These are phyloP conservation scores for Neophaeococcomyces aloes DNA, from an alignment of 2,329 filamentous ascomycete species.

Conservation along the genomic window DNA sequence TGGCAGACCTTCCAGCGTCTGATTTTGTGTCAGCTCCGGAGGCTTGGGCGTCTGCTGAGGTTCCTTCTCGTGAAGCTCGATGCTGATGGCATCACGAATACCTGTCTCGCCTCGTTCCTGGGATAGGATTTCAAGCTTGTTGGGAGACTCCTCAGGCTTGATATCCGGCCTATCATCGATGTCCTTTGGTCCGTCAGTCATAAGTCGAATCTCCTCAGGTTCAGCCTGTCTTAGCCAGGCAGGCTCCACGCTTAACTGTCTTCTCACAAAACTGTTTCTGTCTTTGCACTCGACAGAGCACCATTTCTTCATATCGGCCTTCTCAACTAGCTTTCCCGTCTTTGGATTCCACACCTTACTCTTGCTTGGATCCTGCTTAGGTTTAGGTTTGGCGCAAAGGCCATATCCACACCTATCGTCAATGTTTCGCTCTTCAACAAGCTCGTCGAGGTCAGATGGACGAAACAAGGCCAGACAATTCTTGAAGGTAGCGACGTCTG, in stretches of 20 bases:
- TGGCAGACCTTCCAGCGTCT: constrained; percentile 6
- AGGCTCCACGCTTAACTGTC: constrained; percentile 75
- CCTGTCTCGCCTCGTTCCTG: constrained; percentile 37
- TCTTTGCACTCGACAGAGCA: constrained; percentile 71
- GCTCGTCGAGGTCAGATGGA: constrained; percentile 76
- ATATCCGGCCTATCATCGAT: constrained; percentile 30
- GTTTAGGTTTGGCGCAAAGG: constrained; percentile 59
- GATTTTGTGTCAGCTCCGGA: not conserved
- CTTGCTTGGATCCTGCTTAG: constrained; percentile 47
- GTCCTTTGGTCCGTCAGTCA: constrained; percentile 45
- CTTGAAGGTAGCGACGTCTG: constrained; percentile 58
- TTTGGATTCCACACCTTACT: constrained; percentile 39
- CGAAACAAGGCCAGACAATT: constrained; percentile 62
- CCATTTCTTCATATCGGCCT: constrained; percentile 70
- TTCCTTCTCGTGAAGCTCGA: constrained; percentile 3
- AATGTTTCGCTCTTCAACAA: constrained; percentile 81
- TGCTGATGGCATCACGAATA: not conserved
- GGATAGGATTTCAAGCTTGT: constrained; percentile 40
- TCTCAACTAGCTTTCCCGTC: constrained; percentile 57
- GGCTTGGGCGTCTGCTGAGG: not conserved
- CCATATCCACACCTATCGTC: constrained; percentile 73
- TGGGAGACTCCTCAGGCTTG: constrained; percentile 21
- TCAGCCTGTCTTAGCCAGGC: constrained; percentile 68
- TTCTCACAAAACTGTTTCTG: constrained; percentile 72
- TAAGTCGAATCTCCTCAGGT: constrained; percentile 49